Percentiles rank a stretch among this genome's conserved stretches.
phyloP scores from a whole-genome alignment of 1,139 yeast genomes.

The Yamadazyma aaseri region DNA sequence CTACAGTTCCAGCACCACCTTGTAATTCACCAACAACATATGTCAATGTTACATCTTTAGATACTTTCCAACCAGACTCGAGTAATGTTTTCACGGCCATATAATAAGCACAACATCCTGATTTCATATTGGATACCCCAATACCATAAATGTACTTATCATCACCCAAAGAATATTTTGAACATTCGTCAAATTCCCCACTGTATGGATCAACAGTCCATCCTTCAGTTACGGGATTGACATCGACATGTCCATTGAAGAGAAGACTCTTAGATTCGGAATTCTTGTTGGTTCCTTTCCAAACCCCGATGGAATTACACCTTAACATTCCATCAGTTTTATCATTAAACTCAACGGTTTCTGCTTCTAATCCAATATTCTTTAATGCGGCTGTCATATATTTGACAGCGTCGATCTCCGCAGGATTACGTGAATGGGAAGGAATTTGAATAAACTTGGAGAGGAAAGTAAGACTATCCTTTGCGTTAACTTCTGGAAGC shows the following conservation, averaged over 20 bases:
- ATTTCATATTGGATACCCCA: conserved; percentile 26
- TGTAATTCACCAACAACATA: conserved; percentile 18
- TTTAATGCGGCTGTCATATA: conserved; percentile 21
- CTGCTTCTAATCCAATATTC: conserved; percentile 19
- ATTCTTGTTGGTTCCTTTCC: conserved; percentile 20
- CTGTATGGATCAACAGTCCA: conserved; percentile 27
- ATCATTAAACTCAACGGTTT: conserved; percentile 19
- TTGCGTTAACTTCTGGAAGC: conserved; percentile 19
- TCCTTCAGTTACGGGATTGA: conserved; percentile 25
- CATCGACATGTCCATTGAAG: conserved; percentile 27
- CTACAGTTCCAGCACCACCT: conserved; percentile 18
- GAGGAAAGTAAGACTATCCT: conserved; percentile 19
- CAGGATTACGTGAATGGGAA: conserved; percentile 21
- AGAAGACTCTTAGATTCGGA: conserved; percentile 16
- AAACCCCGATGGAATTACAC: conserved; percentile 22
- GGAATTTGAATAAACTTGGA: conserved; percentile 24
- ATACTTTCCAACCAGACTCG: conserved; percentile 15
- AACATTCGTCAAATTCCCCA: conserved; percentile 18
- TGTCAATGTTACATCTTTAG: conserved; percentile 15
- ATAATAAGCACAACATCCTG: conserved; percentile 26
- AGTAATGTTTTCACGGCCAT: conserved; percentile 25
- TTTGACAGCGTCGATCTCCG: conserved; percentile 21
- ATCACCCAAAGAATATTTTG: conserved; percentile 8
- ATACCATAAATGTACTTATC: conserved; percentile 21
- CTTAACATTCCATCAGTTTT: conserved; percentile 21